Evolutionary conservation across 2,329 filamentous ascomycete genomes (phyloP).

Genomic region (Lecanosticta acicola): DNA sequence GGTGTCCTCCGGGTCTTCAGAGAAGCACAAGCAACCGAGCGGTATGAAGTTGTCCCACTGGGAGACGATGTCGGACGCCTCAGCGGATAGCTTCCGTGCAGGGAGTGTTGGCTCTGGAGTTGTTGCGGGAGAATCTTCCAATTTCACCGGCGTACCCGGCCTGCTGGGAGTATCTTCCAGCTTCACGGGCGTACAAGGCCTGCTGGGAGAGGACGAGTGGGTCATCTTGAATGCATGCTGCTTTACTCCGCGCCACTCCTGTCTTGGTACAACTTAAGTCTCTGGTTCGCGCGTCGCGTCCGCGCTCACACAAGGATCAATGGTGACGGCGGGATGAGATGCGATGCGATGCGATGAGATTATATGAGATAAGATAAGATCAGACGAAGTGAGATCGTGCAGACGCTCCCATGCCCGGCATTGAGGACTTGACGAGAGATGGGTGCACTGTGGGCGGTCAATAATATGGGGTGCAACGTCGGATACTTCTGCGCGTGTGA

Average conservation of each 20-base stretch:
- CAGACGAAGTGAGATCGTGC: too few species aligned
- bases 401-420: too few species aligned
- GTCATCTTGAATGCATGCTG: background rate
- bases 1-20: conserved; percentile 5
- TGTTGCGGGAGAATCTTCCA: background rate
- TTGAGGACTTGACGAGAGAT: too few species aligned
- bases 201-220: background rate
- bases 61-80: conserved; percentile 3
- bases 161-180: background rate
- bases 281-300: too few species aligned
- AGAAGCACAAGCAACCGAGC: conserved; percentile 21
- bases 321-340: too few species aligned
- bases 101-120: background rate
- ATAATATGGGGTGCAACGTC: too few species aligned
- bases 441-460: too few species aligned
- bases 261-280: too few species aligned
- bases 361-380: too few species aligned
- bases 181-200: background rate
- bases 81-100: background rate
- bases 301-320: too few species aligned
- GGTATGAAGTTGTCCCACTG: conserved; percentile 23
- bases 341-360: too few species aligned
- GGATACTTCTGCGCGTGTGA: too few species aligned
- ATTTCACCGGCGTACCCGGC: background rate
- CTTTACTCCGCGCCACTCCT: background rate